Conservation (phyloP, 2,329 filamentous ascomycete species). For the Thielaviopsis euricoi region DNA sequence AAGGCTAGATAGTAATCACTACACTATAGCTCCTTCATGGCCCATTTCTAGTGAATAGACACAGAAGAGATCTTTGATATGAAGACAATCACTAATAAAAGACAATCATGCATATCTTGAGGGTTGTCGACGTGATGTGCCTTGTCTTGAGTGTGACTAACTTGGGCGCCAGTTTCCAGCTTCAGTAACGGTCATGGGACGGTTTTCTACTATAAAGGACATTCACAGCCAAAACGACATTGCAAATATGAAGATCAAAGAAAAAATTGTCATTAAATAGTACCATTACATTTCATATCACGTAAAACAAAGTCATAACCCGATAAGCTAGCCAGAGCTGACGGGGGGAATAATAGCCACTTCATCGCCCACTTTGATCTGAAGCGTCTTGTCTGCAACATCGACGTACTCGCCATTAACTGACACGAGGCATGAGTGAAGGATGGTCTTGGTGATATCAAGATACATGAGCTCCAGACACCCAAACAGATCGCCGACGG, state of each 20-base stretch:
- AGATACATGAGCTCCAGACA: conserved; percentile 51
- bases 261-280: background rate
- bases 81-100: too few species aligned
- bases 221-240: too few species aligned
- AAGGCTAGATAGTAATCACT: background rate
- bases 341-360: conserved; percentile 80
- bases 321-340: conserved; percentile 50
- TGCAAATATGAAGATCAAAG: too few species aligned
- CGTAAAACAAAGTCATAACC: background rate
- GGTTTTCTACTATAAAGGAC: too few species aligned
- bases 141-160: background rate
- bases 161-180: too few species aligned
- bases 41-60: too few species aligned
- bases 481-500: conserved; percentile 45
- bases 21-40: too few species aligned
- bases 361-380: conserved; percentile 60
- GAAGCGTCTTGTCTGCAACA: conserved; percentile 30
- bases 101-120: too few species aligned
- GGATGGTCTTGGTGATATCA: conserved; percentile 51
- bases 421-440: conserved; percentile 59
- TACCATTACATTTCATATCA: background rate
- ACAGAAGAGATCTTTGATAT: too few species aligned
- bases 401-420: conserved; percentile 73
- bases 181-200: too few species aligned
- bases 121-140: too few species aligned